Base-by-base conservation (phyloP, 83 land plant species). In the Picea abies region DNA sequence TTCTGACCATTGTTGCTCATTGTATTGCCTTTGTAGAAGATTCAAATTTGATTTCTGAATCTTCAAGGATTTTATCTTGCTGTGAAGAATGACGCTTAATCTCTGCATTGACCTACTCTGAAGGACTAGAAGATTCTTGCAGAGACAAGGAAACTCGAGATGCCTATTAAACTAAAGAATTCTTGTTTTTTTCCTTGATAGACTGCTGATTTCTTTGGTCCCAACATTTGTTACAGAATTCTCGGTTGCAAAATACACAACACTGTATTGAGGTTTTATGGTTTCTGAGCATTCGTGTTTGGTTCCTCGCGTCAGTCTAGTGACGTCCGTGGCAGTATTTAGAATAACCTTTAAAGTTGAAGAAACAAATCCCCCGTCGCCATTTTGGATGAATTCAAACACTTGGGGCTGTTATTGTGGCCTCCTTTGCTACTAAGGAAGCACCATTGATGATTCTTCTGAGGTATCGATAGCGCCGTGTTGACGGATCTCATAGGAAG, bases 291-390 rank as follows among this genome's bases (percentile, higher is more conserved):
- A 82, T 20, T 65, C 56, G 32, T 75, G 90, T 32, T 84, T 75
- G 7, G 41, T 89, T 15, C 97, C 97, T 17, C 84, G 87, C 19
- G 97, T 91, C 80, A 95, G 88, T 0, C 97, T 95, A 29, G 91
- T 78, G 29, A 91, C 20, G 63, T 95, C 95, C 25, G 95, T 88
- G 71, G 89, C 92, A 17, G 95, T 63, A 20, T 91, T 81, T 22
- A 94, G 12, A 68, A 83, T 85, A 20, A 70, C 71, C 79, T 88
- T 90, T 11, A 93, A 60, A 17, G 85, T 41, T 0, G 85, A 77
- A 32, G 83, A 66, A 41, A 85, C 63, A 52, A 82, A 80, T 70
- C 80, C 71, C 39, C 65, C 84, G 73, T 90, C 84, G 4, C 88
- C 88, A 16, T 32, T 61, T 32, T 65, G 77, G 71, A 87, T 81